phyloP scores from a whole-genome alignment of 1,284 basidiomycete genomes.

The Ceratobasidium sp. region DNA sequence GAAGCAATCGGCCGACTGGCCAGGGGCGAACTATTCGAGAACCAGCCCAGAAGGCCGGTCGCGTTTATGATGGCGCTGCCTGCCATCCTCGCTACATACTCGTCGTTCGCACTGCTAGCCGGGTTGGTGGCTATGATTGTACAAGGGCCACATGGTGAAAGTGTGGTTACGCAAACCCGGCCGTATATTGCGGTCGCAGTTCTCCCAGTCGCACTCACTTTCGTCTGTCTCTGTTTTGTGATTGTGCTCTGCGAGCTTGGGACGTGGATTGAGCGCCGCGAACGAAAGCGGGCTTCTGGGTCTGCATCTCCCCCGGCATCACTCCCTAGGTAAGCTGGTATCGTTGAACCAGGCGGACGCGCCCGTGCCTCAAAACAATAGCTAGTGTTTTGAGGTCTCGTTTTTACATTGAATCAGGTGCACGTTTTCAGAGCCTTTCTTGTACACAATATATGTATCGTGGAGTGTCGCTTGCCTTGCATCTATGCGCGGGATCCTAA shows the following conservation, averaged over 20 bases:
- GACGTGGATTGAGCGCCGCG: conserved; percentile 7
- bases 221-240: neutral
- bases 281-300: neutral
- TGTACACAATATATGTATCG: no score
- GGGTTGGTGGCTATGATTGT: conserved; percentile 17
- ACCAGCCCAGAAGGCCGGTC: neutral
- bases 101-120: conserved; percentile 17
- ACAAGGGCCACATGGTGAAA: neutral
- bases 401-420: no score
- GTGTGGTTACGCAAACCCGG: neutral
- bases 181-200: conserved; percentile 17
- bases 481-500: no score
- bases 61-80: conserved; percentile 23
- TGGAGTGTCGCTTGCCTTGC: no score
- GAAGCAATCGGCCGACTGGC: conserved; percentile 26
- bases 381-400: no score
- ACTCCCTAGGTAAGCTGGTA: no score
- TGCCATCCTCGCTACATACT: conserved; percentile 10
- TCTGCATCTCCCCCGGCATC: no score
- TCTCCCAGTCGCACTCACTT: conserved; percentile 4
- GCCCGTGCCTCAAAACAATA: no score
- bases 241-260: conserved; percentile 21
- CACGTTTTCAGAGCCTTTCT: no score
- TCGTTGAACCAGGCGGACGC: no score
- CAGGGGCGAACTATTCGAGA: conserved; percentile 1